phyloP scores from a whole-genome alignment of 371 early-diverging fungal genomes.

The Lichtheimia ornata region DNA sequence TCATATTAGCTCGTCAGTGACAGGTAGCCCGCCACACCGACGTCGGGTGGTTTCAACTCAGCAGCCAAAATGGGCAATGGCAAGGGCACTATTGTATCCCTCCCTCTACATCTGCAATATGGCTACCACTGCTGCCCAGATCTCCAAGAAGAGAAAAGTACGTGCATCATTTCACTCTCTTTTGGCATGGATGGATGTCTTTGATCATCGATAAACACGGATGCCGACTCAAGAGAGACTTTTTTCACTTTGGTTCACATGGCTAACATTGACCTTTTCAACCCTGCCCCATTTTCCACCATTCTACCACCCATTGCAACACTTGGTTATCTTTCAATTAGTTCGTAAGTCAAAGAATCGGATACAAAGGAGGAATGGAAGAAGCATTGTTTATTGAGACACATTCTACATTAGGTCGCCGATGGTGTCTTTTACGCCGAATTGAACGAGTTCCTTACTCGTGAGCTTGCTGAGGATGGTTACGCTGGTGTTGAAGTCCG shows the following conservation, averaged over 20 bases:
- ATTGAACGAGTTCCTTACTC: conserved; percentile 98
- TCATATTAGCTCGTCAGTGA: too few species aligned
- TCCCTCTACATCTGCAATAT: conserved; percentile 6
- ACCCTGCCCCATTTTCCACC: not conserved
- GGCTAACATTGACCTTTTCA: not conserved
- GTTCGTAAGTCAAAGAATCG: conserved; percentile 46
- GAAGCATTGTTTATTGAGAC: conserved; percentile 10
- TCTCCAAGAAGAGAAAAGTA: conserved; percentile 82
- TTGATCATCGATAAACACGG: conserved; percentile 2
- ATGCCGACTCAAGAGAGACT: not conserved
- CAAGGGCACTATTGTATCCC: too few species aligned
- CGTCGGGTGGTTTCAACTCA: too few species aligned
- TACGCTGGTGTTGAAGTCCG: conserved; percentile 99
- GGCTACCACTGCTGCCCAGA: conserved; percentile 45
- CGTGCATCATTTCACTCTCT: conserved; percentile 13
- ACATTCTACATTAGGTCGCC: conserved; percentile 66
- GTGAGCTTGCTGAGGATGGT: conserved; percentile 89
- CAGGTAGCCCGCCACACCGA: too few species aligned
- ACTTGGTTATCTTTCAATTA: conserved; percentile 16
- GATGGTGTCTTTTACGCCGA: conserved; percentile 99
- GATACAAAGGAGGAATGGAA: not conserved
- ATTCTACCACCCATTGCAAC: not conserved
- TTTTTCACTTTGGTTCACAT: not conserved
- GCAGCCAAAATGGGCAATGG: too few species aligned
- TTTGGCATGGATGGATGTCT: conserved; percentile 24